phyloP scores from a whole-genome alignment of 768 basidiomycete genomes.

The Mrakia gelida region DNA sequence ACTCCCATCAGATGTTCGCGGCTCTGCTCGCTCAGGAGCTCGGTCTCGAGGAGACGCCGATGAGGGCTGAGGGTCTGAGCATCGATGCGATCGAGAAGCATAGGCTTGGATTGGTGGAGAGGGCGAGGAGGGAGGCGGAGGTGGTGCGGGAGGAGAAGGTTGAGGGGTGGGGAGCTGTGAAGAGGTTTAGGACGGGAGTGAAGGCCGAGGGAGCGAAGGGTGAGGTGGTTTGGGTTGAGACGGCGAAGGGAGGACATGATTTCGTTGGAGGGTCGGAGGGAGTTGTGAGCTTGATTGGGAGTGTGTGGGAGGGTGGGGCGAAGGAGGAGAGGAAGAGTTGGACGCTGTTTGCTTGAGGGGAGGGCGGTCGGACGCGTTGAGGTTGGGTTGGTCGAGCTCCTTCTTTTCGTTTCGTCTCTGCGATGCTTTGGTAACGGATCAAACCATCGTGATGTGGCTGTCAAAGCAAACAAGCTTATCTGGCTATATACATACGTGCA shows the following conservation, averaged over 20 bases:
- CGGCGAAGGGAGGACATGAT: constrained; percentile 28
- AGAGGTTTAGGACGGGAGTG: constrained; percentile 7
- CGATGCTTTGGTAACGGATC: too few relatives aligned
- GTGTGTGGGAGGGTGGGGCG: not conserved
- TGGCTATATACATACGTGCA: too few relatives aligned
- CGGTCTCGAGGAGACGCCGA: not conserved
- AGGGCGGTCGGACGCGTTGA: too few relatives aligned
- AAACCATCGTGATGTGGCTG: too few relatives aligned
- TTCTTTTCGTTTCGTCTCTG: too few relatives aligned
- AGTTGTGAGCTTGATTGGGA: constrained; percentile 15
- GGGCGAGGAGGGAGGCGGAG: not conserved
- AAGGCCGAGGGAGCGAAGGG: not conserved
- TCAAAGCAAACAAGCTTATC: too few relatives aligned
- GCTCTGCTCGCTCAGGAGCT: constrained; percentile 17
- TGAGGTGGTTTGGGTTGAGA: constrained; percentile 28
- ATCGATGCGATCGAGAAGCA: constrained; percentile 15
- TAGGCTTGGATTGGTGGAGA: not conserved
- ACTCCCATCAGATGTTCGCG: constrained; percentile 10
- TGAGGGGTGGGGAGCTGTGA: constrained; percentile 22
- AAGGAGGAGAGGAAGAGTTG: not conserved
- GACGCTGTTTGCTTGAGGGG: not conserved
- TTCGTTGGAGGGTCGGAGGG: constrained; percentile 27
- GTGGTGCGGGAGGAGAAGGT: constrained; percentile 1
- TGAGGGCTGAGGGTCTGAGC: not conserved
- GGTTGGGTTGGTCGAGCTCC: too few relatives aligned